These are phyloP conservation scores for Podospora anserina DNA, from an alignment of 495 filamentous ascomycete species.

Conservation along the genomic window DNA sequence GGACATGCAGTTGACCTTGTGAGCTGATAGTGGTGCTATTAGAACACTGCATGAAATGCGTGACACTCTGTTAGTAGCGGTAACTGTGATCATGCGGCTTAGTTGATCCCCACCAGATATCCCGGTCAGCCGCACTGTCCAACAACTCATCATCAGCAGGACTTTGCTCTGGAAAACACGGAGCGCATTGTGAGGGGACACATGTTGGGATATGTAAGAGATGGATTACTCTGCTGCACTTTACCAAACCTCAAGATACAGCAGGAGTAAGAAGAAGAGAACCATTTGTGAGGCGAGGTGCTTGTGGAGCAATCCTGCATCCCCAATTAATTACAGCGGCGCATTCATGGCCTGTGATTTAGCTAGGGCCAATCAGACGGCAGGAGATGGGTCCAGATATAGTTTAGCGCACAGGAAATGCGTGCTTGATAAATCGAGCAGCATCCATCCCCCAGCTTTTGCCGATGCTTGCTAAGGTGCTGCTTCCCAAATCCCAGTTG, in stretches of 20 bases:
- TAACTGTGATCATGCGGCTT: background rate
- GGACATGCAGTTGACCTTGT: background rate
- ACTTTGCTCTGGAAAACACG: too few species aligned
- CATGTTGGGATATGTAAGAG: background rate
- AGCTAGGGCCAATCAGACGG: background rate
- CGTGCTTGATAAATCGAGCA: background rate
- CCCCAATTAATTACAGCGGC: background rate
- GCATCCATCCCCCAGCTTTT: background rate
- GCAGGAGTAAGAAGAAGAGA: too few species aligned
- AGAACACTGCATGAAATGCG: background rate
- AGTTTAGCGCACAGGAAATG: background rate
- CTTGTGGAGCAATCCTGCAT: background rate
- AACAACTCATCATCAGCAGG: background rate
- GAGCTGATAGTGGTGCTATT: background rate
- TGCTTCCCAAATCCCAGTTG: background rate
- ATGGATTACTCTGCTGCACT: background rate
- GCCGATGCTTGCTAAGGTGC: background rate
- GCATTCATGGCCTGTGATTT: background rate
- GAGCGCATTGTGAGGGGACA: background rate
- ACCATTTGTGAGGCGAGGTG: background rate
- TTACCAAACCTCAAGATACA: background rate
- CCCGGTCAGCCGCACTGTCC: background rate
- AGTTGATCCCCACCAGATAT: background rate
- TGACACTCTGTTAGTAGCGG: background rate
- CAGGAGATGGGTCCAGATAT: background rate